phyloP scores from a whole-genome alignment of 768 basidiomycete genomes.

The Lentinula boryana region DNA sequence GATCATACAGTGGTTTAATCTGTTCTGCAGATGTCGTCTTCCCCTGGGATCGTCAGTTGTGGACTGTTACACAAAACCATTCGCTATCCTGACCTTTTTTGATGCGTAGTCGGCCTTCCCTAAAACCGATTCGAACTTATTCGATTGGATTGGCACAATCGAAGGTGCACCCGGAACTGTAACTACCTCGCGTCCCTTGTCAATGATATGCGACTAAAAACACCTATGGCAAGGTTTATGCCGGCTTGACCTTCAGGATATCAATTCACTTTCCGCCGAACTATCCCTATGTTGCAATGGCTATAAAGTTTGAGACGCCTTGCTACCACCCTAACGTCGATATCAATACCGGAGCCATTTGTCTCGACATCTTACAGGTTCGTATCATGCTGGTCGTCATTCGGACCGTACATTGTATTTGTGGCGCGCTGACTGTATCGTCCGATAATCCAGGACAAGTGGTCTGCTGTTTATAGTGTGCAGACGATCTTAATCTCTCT shows the following conservation, averaged over 20 bases:
- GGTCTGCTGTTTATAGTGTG: constrained; percentile 91
- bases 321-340: constrained; percentile 94
- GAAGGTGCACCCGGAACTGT: constrained; percentile 78
- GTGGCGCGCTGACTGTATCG: neutral
- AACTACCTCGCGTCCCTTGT: constrained; percentile 17
- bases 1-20: neutral
- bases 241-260: constrained; percentile 76
- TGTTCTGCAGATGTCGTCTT: constrained; percentile 67
- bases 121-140: constrained; percentile 78
- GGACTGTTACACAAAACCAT: neutral
- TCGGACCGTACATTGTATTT: neutral
- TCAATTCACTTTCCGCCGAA: constrained; percentile 80
- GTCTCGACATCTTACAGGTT: constrained; percentile 84
- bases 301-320: constrained; percentile 83
- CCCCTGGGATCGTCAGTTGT: constrained; percentile 74
- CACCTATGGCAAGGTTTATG: constrained; percentile 51
- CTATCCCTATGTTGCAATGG: constrained; percentile 83
- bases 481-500: constrained; percentile 85
- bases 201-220: neutral
- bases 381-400: constrained; percentile 6
- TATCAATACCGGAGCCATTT: constrained; percentile 69
- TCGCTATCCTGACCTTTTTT: neutral
- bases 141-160: constrained; percentile 88
- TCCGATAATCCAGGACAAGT: constrained; percentile 62
- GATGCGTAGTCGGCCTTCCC: constrained; percentile 83